Base-by-base conservation (phyloP, 495 filamentous ascomycete species). In the Viridothelium virens region DNA sequence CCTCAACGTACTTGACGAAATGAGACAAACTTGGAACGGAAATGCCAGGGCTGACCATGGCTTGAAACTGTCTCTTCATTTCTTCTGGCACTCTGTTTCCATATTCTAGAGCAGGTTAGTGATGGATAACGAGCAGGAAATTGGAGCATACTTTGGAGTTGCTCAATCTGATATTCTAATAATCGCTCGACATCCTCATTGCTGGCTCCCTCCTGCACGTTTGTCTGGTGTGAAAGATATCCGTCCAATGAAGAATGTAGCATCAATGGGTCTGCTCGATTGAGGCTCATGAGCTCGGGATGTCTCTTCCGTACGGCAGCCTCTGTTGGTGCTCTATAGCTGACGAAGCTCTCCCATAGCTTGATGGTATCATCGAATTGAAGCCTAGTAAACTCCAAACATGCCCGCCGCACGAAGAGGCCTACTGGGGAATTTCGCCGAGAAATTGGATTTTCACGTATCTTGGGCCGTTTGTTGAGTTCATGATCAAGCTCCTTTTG, bases 81-180 rank as follows among this genome's bases (percentile, higher is more conserved):
- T 86, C 84, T 62, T 85, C 79, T 2, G 91, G 87, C 31, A 94
- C 82, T 73, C 91, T 80, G 61, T 79, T 85, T 38, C 91, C 91
- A 70, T 85, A 72, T 65, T 79, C 85, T 87, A 41, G 11, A 63
- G 14, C 69, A 4, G 33, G n/a, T 66, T 59, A 64, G 41, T 12
- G 7, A 37, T 63, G 3, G 34, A 36, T 25, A 3, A 65, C 16
- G 44, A 12, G 3, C 63, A 18, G 3, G 38, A 12, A 12, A 0
- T 16, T n/a, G 50, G 10, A 4, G 14, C 85, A 68, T 80, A 90
- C 91, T 89, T 74, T 96, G 92, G 75, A 96, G 83, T 73, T 88
- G 85, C 61, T 88, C 86, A 37, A 96, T 85, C 75, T 97, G 92
- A 69, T 91, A 94, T 67, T 96, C 91, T 33, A 96, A 70, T 48